Conservation (phyloP, 768 basidiomycete species). For the Tylopilus sp. region DNA sequence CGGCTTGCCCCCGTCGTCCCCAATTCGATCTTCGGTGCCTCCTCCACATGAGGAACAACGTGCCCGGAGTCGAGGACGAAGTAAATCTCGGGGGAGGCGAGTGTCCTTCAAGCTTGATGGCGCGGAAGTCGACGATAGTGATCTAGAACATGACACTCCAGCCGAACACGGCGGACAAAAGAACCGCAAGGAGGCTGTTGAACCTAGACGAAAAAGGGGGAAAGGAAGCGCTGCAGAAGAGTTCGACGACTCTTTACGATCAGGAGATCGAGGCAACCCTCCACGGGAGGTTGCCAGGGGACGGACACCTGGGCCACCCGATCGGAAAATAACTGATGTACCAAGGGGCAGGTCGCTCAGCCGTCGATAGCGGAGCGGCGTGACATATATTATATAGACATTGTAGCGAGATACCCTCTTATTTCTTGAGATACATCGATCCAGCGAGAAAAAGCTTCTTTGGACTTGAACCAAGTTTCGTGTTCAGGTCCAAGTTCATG, state of each 20-base stretch:
- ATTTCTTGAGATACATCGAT: neutral
- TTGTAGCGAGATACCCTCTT: conserved; percentile 8
- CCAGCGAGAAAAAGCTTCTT: neutral
- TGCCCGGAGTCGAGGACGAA: conserved; percentile 41
- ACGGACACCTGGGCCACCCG: conserved; percentile 27
- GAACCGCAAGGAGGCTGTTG: conserved; percentile 3
- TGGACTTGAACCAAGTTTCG: neutral
- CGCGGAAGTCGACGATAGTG: conserved; percentile 10
- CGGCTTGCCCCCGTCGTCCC: conserved; percentile 52
- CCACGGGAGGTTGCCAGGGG: conserved; percentile 15
- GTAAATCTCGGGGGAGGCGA: conserved; percentile 50
- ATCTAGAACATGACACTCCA: conserved; percentile 6
- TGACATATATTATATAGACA: conserved; percentile 5
- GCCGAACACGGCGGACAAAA: conserved; percentile 7
- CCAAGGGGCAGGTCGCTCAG: conserved; percentile 20
- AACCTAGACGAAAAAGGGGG: conserved; percentile 14
- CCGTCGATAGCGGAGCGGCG: conserved; percentile 19
- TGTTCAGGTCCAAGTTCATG: conserved; percentile 1
- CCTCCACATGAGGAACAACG: conserved; percentile 32
- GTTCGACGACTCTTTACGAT: conserved; percentile 1
- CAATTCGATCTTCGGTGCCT: conserved; percentile 39
- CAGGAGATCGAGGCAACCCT: conserved; percentile 13
- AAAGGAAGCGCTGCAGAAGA: conserved; percentile 14
- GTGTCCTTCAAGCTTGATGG: conserved; percentile 54
- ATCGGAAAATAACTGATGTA: conserved; percentile 10